phyloP scores from a whole-genome alignment of 225 moss, liverwort and hornwort species.

The Pseudisothecium myosuroides region DNA sequence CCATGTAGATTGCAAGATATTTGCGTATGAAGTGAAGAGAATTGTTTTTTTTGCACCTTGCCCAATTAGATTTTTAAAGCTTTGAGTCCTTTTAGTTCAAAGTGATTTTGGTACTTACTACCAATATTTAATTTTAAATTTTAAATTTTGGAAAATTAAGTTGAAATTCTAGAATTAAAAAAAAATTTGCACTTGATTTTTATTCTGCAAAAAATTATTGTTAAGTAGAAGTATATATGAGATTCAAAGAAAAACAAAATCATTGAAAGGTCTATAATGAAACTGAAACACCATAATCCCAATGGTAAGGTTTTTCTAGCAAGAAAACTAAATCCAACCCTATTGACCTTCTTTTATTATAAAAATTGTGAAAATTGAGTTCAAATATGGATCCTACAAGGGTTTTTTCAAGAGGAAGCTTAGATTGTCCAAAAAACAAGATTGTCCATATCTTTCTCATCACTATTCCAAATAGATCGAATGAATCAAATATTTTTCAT shows the following conservation, averaged over 20 bases:
- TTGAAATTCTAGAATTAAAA: not conserved
- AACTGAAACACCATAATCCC: too few relatives aligned
- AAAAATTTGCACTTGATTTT: not conserved
- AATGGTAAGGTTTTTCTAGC: too few relatives aligned
- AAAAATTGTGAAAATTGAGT: too few relatives aligned
- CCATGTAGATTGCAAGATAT: too few relatives aligned
- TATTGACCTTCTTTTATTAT: too few relatives aligned
- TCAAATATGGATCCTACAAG: too few relatives aligned
- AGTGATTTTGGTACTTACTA: not conserved
- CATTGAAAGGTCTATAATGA: not conserved
- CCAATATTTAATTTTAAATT: rapidly evolving
- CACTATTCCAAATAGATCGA: too few relatives aligned
- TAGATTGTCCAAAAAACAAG: too few relatives aligned
- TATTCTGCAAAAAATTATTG: not conserved
- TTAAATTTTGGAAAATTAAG: not conserved
- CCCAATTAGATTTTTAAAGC: rapidly evolving
- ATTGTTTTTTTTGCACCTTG: not conserved
- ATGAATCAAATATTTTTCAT: too few relatives aligned
- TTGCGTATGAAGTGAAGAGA: not conserved
- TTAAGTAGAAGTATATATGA: not conserved
- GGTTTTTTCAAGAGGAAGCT: too few relatives aligned
- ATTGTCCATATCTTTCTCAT: too few relatives aligned
- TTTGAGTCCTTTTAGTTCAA: not conserved
- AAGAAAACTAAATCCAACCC: too few relatives aligned
- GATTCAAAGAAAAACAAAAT: not conserved